These are phyloP conservation scores for Plasmodium yoelii DNA, from an alignment of 169 alveolate genomes.

Conservation along the genomic window DNA sequence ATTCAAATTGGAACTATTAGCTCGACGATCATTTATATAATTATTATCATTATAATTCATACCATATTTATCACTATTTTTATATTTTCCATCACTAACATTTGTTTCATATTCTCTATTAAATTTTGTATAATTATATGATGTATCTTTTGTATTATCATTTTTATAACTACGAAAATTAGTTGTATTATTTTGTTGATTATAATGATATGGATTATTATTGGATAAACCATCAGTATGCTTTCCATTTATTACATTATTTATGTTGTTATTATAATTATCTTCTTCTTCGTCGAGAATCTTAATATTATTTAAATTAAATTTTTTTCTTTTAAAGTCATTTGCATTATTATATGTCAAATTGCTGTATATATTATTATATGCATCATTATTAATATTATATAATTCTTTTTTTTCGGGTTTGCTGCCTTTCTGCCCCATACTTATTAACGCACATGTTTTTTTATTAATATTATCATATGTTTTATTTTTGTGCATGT, in stretches of 20 bases:
- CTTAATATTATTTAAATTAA: conserved; percentile 41
- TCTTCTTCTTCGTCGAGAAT: conserved; percentile 51
- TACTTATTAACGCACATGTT: not conserved
- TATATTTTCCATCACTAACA: not conserved
- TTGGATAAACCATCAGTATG: not conserved
- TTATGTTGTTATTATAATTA: not conserved
- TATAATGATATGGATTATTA: not conserved
- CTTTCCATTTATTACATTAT: not conserved
- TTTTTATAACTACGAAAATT: not conserved
- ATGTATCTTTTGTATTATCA: not conserved
- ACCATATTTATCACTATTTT: not conserved
- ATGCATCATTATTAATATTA: conserved; percentile 35
- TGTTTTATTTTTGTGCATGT: not conserved
- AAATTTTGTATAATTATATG: not conserved
- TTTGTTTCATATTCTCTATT: conserved; percentile 1
- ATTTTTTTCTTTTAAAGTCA: conserved; percentile 11
- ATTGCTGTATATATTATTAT: conserved; percentile 30
- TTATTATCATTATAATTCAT: not conserved
- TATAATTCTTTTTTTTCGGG: conserved; percentile 19
- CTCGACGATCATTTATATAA: not conserved
- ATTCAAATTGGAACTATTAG: not conserved
- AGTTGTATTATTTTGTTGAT: not conserved
- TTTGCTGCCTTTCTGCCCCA: conserved; percentile 56
- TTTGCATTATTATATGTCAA: conserved; percentile 17
- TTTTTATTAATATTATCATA: conserved; percentile 5